Percentiles rank a stretch among this genome's conserved stretches.
Evolutionary conservation across 331 rosid genomes (phyloP).

Genomic region (Quercus lobata): DNA sequence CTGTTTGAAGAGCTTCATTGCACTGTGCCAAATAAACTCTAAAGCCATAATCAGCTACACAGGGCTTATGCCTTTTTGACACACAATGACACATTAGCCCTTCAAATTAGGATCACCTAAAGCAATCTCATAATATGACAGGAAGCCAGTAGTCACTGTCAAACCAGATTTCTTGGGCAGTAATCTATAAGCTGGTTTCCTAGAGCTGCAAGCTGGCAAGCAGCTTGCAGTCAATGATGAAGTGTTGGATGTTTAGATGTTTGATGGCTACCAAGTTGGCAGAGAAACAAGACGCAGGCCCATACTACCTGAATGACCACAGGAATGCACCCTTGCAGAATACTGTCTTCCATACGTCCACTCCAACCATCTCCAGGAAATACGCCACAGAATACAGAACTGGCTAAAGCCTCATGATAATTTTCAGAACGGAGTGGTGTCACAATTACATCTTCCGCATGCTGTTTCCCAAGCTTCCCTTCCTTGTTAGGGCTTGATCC

Average conservation of each 20-base stretch:
- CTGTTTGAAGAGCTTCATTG: not conserved
- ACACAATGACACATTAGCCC: not conserved
- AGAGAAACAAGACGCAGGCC: not conserved
- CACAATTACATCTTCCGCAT: constrained; percentile 67
- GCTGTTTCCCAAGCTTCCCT: constrained; percentile 82
- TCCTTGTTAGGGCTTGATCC: constrained; percentile 85
- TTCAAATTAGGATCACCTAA: not conserved
- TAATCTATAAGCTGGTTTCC: not conserved
- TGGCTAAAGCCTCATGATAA: constrained; percentile 68
- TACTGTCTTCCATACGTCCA: constrained; percentile 90
- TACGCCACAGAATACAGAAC: constrained; percentile 82
- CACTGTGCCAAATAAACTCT: not conserved
- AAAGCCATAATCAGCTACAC: not conserved
- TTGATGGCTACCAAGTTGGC: not conserved
- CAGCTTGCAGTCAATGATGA: not conserved
- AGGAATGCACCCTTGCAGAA: constrained; percentile 93
- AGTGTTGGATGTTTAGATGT: not conserved
- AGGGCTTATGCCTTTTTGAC: not conserved
- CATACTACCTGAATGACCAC: constrained; percentile 73
- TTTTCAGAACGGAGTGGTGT: constrained; percentile 55
- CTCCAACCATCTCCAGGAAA: constrained; percentile 98
- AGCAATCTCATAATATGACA: not conserved
- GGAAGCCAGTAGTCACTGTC: not conserved
- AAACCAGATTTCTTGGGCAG: not conserved
- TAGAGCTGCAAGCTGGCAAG: not conserved